Conservation (phyloP, 1,284 basidiomycete genomes). For the Rhodotorula sp. region DNA sequence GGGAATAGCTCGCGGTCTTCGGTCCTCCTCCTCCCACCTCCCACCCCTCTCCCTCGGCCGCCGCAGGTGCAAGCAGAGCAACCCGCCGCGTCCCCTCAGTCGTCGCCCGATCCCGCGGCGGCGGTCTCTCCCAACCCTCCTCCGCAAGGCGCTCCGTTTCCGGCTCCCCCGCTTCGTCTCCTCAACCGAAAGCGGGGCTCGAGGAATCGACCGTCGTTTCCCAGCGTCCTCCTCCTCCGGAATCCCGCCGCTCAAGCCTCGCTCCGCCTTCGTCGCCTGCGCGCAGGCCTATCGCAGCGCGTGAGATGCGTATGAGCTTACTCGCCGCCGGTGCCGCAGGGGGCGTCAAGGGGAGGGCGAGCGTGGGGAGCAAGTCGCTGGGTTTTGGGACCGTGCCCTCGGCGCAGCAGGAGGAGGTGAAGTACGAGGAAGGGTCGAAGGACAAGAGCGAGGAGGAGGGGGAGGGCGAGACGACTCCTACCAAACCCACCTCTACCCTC, state of each 20-base stretch:
- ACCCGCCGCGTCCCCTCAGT: conserved; percentile 8
- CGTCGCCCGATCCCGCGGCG: conserved; percentile 1
- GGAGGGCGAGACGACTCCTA: neutral
- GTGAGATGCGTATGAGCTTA: neutral
- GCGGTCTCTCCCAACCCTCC: neutral
- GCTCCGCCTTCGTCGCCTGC: neutral
- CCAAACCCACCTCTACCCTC: neutral
- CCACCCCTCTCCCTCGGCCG: neutral
- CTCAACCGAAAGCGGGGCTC: too few species aligned
- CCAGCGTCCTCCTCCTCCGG: neutral
- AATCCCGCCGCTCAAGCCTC: neutral
- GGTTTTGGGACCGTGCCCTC: neutral
- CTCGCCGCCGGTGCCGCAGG: neutral
- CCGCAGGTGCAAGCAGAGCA: neutral
- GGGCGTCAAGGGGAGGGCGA: neutral
- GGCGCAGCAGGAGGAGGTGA: neutral
- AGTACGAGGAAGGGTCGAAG: neutral
- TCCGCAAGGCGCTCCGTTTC: neutral
- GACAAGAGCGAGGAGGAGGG: neutral
- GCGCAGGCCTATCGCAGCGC: conserved; percentile 6
- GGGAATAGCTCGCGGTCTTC: neutral
- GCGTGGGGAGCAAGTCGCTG: neutral
- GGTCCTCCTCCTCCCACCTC: neutral
- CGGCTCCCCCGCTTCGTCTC: neutral
- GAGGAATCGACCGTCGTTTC: neutral